A percentile compares a stretch with the other conserved stretches of the same genome.
Evolutionary conservation across 2,329 filamentous ascomycete genomes (phyloP).

Genomic region (Penicillium sp.): DNA sequence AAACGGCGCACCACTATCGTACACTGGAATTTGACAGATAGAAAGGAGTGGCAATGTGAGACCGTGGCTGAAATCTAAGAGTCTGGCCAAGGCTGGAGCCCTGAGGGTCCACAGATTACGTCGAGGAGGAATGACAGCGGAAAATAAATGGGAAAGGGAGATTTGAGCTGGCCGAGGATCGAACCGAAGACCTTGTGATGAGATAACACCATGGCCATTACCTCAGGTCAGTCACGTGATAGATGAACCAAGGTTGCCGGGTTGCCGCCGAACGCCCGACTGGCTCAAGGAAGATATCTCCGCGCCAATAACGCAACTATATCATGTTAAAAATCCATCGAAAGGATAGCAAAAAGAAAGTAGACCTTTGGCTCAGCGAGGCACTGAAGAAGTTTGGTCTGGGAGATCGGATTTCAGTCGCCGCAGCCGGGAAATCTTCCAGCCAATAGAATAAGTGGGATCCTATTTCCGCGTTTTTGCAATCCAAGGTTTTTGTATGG

Average conservation of each 20-base stretch:
- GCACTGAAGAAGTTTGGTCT: neutral
- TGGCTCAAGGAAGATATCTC: too few relatives aligned
- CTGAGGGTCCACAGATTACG: neutral
- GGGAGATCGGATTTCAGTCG: neutral
- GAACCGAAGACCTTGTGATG: neutral
- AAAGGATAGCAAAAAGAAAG: too few relatives aligned
- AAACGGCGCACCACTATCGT: neutral
- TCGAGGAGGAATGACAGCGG: neutral
- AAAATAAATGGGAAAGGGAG: neutral
- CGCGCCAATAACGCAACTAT: too few relatives aligned
- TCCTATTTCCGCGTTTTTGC: neutral
- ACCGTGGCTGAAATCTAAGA: neutral
- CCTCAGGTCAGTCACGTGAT: neutral
- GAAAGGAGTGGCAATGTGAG: neutral
- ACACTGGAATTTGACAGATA: neutral
- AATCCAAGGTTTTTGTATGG: neutral
- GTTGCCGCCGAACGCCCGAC: too few relatives aligned
- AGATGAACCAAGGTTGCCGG: neutral
- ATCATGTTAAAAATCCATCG: too few relatives aligned
- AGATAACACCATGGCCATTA: neutral
- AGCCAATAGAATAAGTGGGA: neutral
- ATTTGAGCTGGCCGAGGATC: neutral
- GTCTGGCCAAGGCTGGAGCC: neutral
- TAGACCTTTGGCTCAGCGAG: too few relatives aligned
- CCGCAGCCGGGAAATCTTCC: neutral